Evolutionary conservation across 148 eudicot species (phyloP).

Genomic region (Amaranthus cruentus): DNA sequence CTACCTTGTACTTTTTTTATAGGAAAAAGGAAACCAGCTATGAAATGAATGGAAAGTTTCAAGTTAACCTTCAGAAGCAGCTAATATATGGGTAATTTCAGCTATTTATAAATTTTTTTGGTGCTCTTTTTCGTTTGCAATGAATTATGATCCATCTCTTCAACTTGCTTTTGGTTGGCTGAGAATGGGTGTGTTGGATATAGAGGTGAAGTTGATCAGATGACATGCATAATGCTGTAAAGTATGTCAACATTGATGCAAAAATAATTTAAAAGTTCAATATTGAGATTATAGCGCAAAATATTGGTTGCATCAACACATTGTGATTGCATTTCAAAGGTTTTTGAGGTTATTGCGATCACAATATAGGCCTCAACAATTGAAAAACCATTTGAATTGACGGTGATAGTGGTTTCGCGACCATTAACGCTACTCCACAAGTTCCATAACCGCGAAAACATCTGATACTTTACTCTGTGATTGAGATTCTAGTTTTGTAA

Average conservation of each 20-base stretch:
- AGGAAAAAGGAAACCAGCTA: slow-evolving; percentile 84
- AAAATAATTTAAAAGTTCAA: background rate
- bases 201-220: background rate
- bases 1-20: slow-evolving; percentile 22
- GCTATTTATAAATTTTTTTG: background rate
- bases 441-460: too few species aligned
- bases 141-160: background rate
- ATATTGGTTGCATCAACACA: too few species aligned
- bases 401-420: too few species aligned
- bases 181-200: background rate
- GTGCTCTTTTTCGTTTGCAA: background rate
- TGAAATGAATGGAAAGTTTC: slow-evolving; percentile 61
- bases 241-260: background rate
- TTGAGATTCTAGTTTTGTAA: background rate
- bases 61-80: slow-evolving; percentile 77
- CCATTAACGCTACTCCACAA: too few species aligned
- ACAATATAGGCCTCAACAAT: too few species aligned
- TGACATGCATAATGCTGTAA: background rate
- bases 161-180: background rate
- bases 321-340: too few species aligned
- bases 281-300: background rate
- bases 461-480: too few species aligned
- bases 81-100: slow-evolving; percentile 64
- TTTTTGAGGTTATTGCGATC: too few species aligned
- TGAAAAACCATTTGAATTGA: too few species aligned